Conservation (phyloP, 305 asterid species). For the Coffea humblotiana region DNA sequence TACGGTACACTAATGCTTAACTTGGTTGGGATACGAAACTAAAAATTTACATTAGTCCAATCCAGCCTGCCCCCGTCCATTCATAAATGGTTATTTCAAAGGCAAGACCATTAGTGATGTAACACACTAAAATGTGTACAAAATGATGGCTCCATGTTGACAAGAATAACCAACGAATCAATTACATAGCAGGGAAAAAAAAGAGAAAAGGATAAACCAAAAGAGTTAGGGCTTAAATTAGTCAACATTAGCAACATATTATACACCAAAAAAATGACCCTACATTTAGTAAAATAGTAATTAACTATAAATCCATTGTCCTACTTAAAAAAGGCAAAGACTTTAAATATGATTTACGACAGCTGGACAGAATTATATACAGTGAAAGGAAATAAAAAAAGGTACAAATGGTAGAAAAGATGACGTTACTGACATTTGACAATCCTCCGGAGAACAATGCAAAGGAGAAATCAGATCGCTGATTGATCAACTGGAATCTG, state of each 20-base stretch:
- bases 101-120: no score
- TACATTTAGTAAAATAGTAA: neutral
- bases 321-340: no score
- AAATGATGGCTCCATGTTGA: neutral
- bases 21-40: neutral
- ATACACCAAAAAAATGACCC: neutral
- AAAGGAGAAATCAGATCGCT: constrained; percentile 86
- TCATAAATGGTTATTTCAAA: no score
- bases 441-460: constrained; percentile 86
- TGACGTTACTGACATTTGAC: constrained; percentile 48
- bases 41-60: neutral
- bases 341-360: no score
- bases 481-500: constrained; percentile 74
- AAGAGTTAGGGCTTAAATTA: no score
- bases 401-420: neutral
- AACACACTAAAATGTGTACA: neutral
- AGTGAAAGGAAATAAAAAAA: neutral
- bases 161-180: neutral
- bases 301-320: no score
- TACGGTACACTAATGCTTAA: no score
- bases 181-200: no score
- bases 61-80: neutral
- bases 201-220: no score
- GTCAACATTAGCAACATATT: no score
- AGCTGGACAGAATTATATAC: neutral